Conservation (phyloP, 352 stramenopile genomes). For the Phytophthora pini region DNA sequence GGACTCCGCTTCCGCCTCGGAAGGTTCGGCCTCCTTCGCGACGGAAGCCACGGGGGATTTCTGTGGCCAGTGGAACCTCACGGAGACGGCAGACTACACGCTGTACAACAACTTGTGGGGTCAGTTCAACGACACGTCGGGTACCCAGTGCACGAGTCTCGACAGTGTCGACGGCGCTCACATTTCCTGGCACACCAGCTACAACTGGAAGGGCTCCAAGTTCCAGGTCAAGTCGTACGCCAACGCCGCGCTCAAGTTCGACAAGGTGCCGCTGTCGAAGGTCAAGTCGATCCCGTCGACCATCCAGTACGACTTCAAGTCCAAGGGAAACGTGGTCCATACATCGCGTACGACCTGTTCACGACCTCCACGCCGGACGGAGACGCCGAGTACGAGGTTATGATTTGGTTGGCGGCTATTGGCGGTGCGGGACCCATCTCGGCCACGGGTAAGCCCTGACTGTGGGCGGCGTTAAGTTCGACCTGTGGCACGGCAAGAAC, state of each 20-base stretch:
- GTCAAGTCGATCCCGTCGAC: conserved; percentile 4
- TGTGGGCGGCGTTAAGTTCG: conserved; percentile 6
- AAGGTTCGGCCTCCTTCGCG: too few relatives aligned
- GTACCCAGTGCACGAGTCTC: conserved; percentile 46
- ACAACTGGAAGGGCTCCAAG: conserved; percentile 8
- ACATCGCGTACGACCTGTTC: conserved; percentile 50
- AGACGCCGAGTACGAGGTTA: conserved; percentile 40
- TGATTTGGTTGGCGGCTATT: conserved; percentile 41
- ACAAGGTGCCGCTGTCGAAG: conserved; percentile 1
- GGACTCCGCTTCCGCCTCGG: too few relatives aligned
- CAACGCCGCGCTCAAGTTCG: conserved; percentile 12
- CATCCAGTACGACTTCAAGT: conserved; percentile 38
- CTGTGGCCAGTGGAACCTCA: conserved; percentile 13
- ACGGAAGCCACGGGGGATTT: neutral
- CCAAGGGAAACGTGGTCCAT: conserved; percentile 38
- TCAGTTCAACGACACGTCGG: conserved; percentile 24
- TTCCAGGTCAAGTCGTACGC: conserved; percentile 17
- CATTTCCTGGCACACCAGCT: conserved; percentile 16
- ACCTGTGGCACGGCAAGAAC: conserved; percentile 36
- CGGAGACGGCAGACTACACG: conserved; percentile 38
- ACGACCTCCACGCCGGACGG: conserved; percentile 31
- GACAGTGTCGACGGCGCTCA: conserved; percentile 22
- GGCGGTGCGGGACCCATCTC: conserved; percentile 37
- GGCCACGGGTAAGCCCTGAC: conserved; percentile 16
- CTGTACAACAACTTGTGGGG: conserved; percentile 54